Conservation (phyloP, 305 asterid species). For the Euphrasia arctica region DNA sequence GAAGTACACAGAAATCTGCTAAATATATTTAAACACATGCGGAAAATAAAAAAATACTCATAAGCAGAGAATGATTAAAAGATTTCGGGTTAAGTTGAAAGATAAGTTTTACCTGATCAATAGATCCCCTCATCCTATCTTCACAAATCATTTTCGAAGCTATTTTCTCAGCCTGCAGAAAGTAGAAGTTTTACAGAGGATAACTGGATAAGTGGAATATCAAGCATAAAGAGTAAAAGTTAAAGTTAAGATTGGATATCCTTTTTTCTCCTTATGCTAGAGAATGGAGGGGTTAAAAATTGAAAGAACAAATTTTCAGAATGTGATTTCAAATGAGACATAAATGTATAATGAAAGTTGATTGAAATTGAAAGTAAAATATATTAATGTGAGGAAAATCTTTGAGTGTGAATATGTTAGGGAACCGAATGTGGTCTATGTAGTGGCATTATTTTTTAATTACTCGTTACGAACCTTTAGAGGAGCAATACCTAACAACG, state of each 20-base stretch:
- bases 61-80: not conserved
- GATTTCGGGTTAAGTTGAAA: constrained; percentile 13
- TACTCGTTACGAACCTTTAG: constrained; percentile 56
- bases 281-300: not conserved
- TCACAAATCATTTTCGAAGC: constrained; percentile 96
- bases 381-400: not conserved
- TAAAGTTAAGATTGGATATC: not conserved
- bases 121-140: constrained; percentile 97
- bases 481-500: constrained; percentile 92
- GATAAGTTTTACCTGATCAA: constrained; percentile 81
- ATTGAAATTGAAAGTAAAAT: not conserved
- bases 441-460: constrained; percentile 16
- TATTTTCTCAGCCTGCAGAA: constrained; percentile 89
- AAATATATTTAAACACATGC: constrained; percentile 5
- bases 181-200: constrained; percentile 21
- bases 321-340: not conserved
- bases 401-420: not conserved
- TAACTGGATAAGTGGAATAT: constrained; percentile 20
- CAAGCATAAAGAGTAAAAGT: constrained; percentile 6
- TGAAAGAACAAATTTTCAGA: not conserved
- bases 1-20: constrained; percentile 1
- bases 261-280: not conserved
- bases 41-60: not conserved
- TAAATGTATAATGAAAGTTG: not conserved
- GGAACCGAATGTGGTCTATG: constrained; percentile 18